phyloP scores from a whole-genome alignment of 1,284 basidiomycete genomes.

The Quambalaria eucalypti region DNA sequence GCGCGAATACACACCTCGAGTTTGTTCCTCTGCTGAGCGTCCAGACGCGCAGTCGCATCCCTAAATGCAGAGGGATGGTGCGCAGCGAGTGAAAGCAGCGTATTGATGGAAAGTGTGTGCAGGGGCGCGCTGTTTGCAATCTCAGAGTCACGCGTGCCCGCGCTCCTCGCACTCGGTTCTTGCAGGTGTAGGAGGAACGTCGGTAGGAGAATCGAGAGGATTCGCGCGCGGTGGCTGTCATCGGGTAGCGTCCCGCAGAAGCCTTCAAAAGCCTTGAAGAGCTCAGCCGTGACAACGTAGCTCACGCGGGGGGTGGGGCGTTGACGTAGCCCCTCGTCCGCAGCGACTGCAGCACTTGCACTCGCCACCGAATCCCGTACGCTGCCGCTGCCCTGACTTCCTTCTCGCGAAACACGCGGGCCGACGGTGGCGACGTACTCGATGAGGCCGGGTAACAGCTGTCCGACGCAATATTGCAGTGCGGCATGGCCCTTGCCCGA shows the following conservation, averaged over 20 bases:
- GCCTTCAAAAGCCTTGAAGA: slow-evolving; percentile 67
- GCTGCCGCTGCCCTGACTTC: too few species aligned
- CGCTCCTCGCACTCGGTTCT: slow-evolving; percentile 49
- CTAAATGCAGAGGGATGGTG: slow-evolving; percentile 71
- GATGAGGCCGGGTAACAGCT: slow-evolving; percentile 70
- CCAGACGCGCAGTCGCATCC: slow-evolving; percentile 67
- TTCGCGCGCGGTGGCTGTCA: slow-evolving; percentile 49
- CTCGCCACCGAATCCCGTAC: too few species aligned
- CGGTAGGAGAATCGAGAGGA: slow-evolving; percentile 69
- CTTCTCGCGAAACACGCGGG: slow-evolving; percentile 8
- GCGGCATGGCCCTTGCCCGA: slow-evolving; percentile 54
- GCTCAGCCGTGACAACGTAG: slow-evolving; percentile 59
- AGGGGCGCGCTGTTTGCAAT: slow-evolving; percentile 48
- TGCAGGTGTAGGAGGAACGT: slow-evolving; percentile 63
- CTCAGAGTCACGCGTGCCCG: too few species aligned
- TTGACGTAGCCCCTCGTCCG: too few species aligned
- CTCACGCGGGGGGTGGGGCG: slow-evolving; percentile 51
- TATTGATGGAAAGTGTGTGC: slow-evolving; percentile 52
- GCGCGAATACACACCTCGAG: slow-evolving; percentile 68
- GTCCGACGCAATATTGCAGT: slow-evolving; percentile 64
- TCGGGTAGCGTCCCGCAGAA: slow-evolving; percentile 54
- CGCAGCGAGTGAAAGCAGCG: slow-evolving; percentile 61
- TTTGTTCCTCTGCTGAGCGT: slow-evolving; percentile 55
- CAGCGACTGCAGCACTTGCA: too few species aligned
- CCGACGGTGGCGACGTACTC: slow-evolving; percentile 60